Percentiles rank a stretch among this genome's conserved stretches.
Evolutionary conservation across 1,284 basidiomycete genomes (phyloP).

Genomic region (Crepidotus sp.): DNA sequence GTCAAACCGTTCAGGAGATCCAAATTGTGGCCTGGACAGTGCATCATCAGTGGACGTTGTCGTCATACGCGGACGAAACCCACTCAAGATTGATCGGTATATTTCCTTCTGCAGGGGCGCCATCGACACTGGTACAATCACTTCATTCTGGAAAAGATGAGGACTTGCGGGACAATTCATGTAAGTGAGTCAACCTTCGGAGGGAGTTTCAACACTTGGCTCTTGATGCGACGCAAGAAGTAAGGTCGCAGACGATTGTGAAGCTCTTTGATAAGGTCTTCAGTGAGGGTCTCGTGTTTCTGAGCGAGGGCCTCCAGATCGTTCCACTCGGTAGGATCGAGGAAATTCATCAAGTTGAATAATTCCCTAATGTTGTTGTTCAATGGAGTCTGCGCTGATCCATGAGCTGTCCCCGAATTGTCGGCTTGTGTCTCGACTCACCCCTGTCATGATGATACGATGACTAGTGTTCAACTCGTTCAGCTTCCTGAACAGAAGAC

Average conservation of each 20-base stretch:
- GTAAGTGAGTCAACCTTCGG: slow-evolving; percentile 57
- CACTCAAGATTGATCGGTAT: slow-evolving; percentile 77
- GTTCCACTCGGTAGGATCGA: slow-evolving; percentile 70
- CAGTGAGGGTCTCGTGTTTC: slow-evolving; percentile 67
- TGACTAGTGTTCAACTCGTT: slow-evolving; percentile 75
- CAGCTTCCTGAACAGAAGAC: slow-evolving; percentile 76
- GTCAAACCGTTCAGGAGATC: slow-evolving; percentile 55
- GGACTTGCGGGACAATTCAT: slow-evolving; percentile 1
- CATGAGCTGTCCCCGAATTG: slow-evolving; percentile 3
- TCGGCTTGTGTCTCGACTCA: slow-evolving; percentile 24
- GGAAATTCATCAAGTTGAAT: slow-evolving; percentile 92
- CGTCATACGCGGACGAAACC: too few species aligned
- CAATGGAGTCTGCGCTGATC: slow-evolving; percentile 65
- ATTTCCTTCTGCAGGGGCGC: slow-evolving; percentile 83
- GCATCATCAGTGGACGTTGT: too few species aligned
- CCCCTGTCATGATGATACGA: slow-evolving; percentile 87
- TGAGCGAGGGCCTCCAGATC: slow-evolving; percentile 65
- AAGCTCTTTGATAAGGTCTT: slow-evolving; percentile 71
- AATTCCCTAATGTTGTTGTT: slow-evolving; percentile 96
- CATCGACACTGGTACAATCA: slow-evolving; percentile 90
- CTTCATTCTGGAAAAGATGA: slow-evolving; percentile 53
- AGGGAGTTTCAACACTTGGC: slow-evolving; percentile 85
- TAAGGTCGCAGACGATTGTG: slow-evolving; percentile 79
- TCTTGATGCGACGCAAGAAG: slow-evolving; percentile 88
- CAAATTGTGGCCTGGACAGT: slow-evolving; percentile 52